These are phyloP conservation scores for Pseudozyma sp. DNA, from an alignment of 1,284 basidiomycete genomes.

Conservation along the genomic window DNA sequence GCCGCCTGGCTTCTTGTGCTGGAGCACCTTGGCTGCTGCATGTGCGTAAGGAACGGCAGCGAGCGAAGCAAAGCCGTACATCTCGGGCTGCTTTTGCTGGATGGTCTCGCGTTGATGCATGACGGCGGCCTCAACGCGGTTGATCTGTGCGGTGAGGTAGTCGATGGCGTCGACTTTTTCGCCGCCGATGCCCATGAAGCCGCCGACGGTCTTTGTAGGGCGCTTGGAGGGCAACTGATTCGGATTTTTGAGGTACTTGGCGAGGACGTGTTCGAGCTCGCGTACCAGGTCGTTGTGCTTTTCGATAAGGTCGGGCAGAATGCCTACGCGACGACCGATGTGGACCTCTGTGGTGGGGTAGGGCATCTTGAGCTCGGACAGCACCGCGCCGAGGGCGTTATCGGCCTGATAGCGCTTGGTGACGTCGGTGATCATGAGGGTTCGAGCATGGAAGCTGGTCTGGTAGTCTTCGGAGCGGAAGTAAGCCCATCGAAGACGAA, in stretches of 20 bases:
- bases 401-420: constrained; percentile 78
- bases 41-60: constrained; percentile 65
- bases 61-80: constrained; percentile 66
- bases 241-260: constrained; percentile 82
- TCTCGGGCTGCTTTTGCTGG: constrained; percentile 57
- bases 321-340: constrained; percentile 80
- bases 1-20: constrained; percentile 49
- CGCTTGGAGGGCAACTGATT: constrained; percentile 79
- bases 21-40: constrained; percentile 57
- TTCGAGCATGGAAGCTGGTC: constrained; percentile 74
- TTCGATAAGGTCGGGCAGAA: constrained; percentile 81
- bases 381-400: constrained; percentile 75
- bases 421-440: constrained; percentile 74
- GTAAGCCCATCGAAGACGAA: constrained; percentile 60
- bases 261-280: constrained; percentile 83
- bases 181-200: constrained; percentile 79
- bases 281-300: constrained; percentile 87
- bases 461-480: constrained; percentile 66
- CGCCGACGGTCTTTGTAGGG: constrained; percentile 80
- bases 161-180: constrained; percentile 72
- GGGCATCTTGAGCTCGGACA: constrained; percentile 74
- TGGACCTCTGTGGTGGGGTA: constrained; percentile 87
- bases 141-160: constrained; percentile 62
- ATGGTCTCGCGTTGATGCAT: constrained; percentile 57
- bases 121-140: constrained; percentile 70